phyloP scores from a whole-genome alignment of 192 early-diverging fungal species.

The Phlyctochytrium arcticum region DNA sequence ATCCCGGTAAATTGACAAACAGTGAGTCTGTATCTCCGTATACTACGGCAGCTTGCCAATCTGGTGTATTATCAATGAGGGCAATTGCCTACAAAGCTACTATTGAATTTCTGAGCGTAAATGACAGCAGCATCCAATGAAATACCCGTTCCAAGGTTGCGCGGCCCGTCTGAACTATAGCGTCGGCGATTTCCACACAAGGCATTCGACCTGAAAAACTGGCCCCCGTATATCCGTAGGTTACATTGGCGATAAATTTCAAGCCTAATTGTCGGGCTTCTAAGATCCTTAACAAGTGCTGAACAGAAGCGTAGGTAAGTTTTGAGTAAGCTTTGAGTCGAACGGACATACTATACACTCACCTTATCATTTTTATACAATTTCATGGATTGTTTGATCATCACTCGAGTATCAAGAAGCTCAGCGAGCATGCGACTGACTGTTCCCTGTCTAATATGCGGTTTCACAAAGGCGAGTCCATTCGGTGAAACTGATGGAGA shows the following conservation, averaged over 20 bases:
- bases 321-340: too few relatives aligned
- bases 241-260: conserved; percentile 91
- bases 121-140: too few relatives aligned
- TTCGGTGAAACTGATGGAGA: conserved; percentile 63
- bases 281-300: conserved; percentile 62
- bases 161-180: conserved; percentile 83
- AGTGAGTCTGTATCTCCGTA: conserved; percentile 95
- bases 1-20: conserved; percentile 72
- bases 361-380: conserved; percentile 58
- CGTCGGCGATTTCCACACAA: conserved; percentile 82
- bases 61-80: conserved; percentile 53
- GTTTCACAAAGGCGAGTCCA: conserved; percentile 81
- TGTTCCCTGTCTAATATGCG: conserved; percentile 71
- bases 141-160: conserved; percentile 69
- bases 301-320: too few relatives aligned
- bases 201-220: conserved; percentile 90
- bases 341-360: too few relatives aligned
- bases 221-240: conserved; percentile 83
- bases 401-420: conserved; percentile 82
- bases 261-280: conserved; percentile 81
- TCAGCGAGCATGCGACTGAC: conserved; percentile 81
- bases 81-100: conserved; percentile 50
- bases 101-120: too few relatives aligned
- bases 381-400: conserved; percentile 87
- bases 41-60: conserved; percentile 77